Percentiles rank a stretch among this genome's conserved stretches.
Conservation (phyloP, 208 protist genomes). For the Balamuthia mandrillaris region DNA sequence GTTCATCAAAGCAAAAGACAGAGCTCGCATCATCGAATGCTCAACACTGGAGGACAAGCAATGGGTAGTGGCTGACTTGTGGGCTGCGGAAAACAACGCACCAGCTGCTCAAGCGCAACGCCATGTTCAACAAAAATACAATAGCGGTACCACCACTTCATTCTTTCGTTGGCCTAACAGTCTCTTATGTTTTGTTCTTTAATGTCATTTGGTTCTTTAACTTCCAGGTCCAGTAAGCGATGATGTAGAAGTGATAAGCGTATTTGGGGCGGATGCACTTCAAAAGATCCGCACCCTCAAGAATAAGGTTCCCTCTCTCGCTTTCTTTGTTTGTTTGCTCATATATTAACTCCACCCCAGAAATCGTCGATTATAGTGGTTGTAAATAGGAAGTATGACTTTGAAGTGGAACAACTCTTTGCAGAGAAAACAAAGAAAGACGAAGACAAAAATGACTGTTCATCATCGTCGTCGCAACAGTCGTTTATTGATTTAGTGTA, state of each 20-base stretch:
- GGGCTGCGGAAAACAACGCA: conserved; percentile 2
- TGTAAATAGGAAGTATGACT: conserved; percentile 29
- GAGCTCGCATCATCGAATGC: conserved; percentile 6
- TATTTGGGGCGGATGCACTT: conserved; percentile 24
- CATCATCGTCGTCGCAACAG: not conserved
- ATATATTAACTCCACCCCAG: not conserved
- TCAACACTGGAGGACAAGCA: not conserved
- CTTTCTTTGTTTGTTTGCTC: not conserved
- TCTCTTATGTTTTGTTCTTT: not conserved
- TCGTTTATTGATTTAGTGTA: too few species aligned
- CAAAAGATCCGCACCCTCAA: not conserved
- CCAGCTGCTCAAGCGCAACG: not conserved
- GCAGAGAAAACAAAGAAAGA: not conserved
- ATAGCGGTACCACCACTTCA: not conserved
- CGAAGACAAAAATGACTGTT: not conserved
- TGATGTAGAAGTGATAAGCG: not conserved
- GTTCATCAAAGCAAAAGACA: not conserved
- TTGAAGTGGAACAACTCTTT: not conserved
- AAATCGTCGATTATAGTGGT: conserved; percentile 26
- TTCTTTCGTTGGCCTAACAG: not conserved
- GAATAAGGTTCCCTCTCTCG: conserved; percentile 9
- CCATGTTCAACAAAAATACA: conserved; percentile 5
- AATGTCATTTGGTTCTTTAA: not conserved
- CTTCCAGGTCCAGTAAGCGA: not conserved
- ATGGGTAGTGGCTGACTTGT: conserved; percentile 15